Base-by-base conservation (phyloP, 2,329 filamentous ascomycete species). In the Alternaria conjuncta region DNA sequence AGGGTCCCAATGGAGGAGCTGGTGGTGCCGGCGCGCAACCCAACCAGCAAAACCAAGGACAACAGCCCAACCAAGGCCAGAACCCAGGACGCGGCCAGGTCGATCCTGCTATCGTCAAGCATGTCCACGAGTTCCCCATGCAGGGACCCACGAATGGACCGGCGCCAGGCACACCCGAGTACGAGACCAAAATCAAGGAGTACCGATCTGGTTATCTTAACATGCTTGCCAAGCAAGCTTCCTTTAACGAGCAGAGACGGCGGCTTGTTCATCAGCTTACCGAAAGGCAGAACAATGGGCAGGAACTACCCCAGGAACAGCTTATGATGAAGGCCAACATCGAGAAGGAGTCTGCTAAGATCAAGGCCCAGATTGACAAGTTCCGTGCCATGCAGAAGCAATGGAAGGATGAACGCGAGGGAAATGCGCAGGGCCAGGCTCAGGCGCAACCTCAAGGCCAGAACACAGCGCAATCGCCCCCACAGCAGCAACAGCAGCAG, bases 61-160 rank as follows among this genome's bases (percentile, higher is more conserved):
- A 70, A 56, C 66, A 67, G 26, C 54, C 66, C 44, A 59, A 51
- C 43, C 67, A 62, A 50, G 55, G 26, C 28, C 67, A 68, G 43
- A 57, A 54, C 13, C 65, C 55, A 51, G 54, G 36, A 13, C 61
- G 55, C 26, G 55, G 54, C 23, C 61, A 61, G 44, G 68, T 79
- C 32, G 72, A 76, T 36, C 71, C 75, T 18, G 71, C 75, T 28
- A 80, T 81, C 50, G 61, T 80, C 49, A 75, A 78, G 64, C 78
- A 81, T 65, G 75, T 81, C 21, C 71, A 77, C 46, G 70, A 71
- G 11, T 81, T 80, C 61, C 71, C 71, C 4, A 79, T 75, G 60
- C 68, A 68, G 32, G 66, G 79, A 21, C 79, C 79, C 10, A 70
- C 70, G 3, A 61, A 60, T 18, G 74, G 69, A 5, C 71, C 75